phyloP scores from a whole-genome alignment of 768 basidiomycete genomes.

The Coprinellus aureogranulatus region DNA sequence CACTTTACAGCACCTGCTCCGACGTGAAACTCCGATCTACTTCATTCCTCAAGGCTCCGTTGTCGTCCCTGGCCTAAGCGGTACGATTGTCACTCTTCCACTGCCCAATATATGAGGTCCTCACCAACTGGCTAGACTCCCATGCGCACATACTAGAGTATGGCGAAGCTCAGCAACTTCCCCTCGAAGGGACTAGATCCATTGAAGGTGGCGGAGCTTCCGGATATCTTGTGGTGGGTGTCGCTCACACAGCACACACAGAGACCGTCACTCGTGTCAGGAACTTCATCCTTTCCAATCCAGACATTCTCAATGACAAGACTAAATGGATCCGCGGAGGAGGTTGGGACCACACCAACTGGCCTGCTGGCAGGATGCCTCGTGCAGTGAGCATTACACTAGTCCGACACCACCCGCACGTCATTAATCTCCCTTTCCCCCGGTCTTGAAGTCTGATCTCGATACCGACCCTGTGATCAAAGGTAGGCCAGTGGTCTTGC shows the following conservation, averaged over 20 bases:
- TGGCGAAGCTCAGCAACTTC: constrained; percentile 62
- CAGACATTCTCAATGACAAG: constrained; percentile 54
- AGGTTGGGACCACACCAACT: constrained; percentile 90
- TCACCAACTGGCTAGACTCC: too few relatives aligned
- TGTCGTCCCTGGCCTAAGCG: constrained; percentile 70
- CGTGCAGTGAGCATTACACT: constrained; percentile 48
- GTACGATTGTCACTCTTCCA: constrained; percentile 45
- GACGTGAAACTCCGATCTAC: constrained; percentile 29
- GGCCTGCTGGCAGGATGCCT: constrained; percentile 62
- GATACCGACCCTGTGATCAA: constrained; percentile 66
- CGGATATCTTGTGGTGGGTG: too few relatives aligned
- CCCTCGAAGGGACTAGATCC: constrained; percentile 60
- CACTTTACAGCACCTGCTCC: constrained; percentile 18
- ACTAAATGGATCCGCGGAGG: constrained; percentile 70
- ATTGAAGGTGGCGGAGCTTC: constrained; percentile 61
- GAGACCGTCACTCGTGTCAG: constrained; percentile 64
- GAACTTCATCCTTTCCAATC: constrained; percentile 56
- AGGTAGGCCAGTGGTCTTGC: constrained; percentile 71
- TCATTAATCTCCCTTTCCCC: background rate
- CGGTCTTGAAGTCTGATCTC: constrained; percentile 54
- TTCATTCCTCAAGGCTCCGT: constrained; percentile 56
- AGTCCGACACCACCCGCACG: too few relatives aligned
- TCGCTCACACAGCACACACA: constrained; percentile 19
- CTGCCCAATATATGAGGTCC: too few relatives aligned
- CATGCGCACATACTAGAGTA: constrained; percentile 80